A percentile compares a stretch with the other conserved stretches of the same genome.
These are phyloP conservation scores for Phytophthora hibernalis DNA, from an alignment of 352 stramenopile species.

Conservation along the genomic window DNA sequence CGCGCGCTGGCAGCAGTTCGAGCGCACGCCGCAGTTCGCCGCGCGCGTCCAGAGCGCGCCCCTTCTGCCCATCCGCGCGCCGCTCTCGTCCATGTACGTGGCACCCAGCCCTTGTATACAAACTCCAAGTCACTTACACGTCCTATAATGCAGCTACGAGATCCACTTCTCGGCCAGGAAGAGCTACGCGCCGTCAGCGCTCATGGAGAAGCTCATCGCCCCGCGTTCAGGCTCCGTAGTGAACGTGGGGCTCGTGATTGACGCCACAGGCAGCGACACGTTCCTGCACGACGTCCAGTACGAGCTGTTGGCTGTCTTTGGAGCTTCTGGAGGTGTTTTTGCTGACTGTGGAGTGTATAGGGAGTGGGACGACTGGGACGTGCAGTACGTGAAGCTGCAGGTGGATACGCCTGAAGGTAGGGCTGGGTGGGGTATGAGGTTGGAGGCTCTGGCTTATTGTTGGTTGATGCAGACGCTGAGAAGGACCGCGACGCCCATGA, in stretches of 20 bases:
- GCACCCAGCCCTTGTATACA: not conserved
- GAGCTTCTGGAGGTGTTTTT: not conserved
- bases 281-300: constrained; percentile 85
- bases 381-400: constrained; percentile 80
- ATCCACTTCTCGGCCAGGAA: constrained; percentile 75
- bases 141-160: constrained; percentile 64
- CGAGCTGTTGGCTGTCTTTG: constrained; percentile 18
- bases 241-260: constrained; percentile 82
- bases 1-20: constrained; percentile 69
- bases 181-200: constrained; percentile 65
- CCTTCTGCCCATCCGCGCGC: constrained; percentile 81
- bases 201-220: constrained; percentile 88
- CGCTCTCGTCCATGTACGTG: constrained; percentile 80
- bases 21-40: constrained; percentile 61
- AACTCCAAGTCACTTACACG: not conserved
- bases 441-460: not conserved
- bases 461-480: constrained; percentile 33
- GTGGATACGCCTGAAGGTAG: constrained; percentile 51
- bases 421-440: too few species aligned
- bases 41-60: constrained; percentile 57
- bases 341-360: constrained; percentile 37
- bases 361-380: constrained; percentile 91
- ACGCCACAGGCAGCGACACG: constrained; percentile 71
- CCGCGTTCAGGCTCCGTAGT: constrained; percentile 64
- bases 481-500: constrained; percentile 49